A percentile compares a stretch with the other conserved stretches of the same genome.
Conservation (phyloP, 2,329 filamentous ascomycete genomes). For the Dothideomycetidae sp. region DNA sequence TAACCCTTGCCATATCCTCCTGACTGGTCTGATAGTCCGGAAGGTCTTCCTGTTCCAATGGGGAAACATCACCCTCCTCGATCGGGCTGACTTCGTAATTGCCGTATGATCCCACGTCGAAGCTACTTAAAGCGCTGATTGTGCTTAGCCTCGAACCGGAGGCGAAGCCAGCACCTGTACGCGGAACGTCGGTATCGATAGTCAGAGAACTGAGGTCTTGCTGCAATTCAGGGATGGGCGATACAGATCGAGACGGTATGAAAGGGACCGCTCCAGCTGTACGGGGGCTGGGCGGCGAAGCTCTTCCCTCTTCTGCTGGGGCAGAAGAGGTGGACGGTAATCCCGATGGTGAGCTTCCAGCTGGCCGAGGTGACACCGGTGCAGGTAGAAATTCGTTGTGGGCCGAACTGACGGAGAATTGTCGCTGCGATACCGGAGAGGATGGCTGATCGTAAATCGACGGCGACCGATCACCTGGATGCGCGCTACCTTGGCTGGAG, state of each 20-base stretch:
- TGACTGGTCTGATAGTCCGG: constrained; percentile 7
- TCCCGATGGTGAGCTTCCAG: too few species aligned
- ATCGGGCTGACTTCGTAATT: constrained; percentile 8
- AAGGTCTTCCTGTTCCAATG: constrained; percentile 5
- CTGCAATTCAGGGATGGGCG: constrained; percentile 2
- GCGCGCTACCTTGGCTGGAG: constrained; percentile 3
- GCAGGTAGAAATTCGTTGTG: too few species aligned
- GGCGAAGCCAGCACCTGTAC: not conserved
- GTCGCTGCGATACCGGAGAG: not conserved
- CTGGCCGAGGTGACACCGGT: too few species aligned
- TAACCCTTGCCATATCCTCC: constrained; percentile 1
- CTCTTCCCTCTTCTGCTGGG: not conserved
- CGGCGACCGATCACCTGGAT: constrained; percentile 1
- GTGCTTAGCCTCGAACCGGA: not conserved
- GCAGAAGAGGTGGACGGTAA: too few species aligned
- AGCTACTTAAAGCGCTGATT: constrained; percentile 1
- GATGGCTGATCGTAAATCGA: constrained; percentile 6
- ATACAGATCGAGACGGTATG: constrained; percentile 5
- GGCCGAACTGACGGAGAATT: not conserved
- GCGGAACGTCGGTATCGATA: not conserved
- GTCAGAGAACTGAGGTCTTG: constrained; percentile 10
- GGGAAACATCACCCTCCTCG: constrained; percentile 3
- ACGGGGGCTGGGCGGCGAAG: not conserved
- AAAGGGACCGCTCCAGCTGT: not conserved
- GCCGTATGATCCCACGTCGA: not conserved